These are phyloP conservation scores for Claviceps arundinis DNA, from an alignment of 2,329 filamentous ascomycete species.

Conservation along the genomic window DNA sequence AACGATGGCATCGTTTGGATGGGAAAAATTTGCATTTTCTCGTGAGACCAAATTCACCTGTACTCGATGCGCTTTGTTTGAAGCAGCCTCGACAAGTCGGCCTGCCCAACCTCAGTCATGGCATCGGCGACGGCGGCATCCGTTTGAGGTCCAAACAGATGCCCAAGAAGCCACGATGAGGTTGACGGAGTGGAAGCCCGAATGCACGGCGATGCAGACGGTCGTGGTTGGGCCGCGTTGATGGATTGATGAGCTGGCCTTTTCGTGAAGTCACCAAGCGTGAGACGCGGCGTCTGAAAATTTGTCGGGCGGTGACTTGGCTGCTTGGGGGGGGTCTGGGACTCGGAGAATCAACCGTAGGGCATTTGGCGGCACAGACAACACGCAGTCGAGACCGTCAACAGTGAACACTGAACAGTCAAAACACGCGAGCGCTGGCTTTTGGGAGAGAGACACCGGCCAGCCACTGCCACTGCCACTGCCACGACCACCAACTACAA, in stretches of 20 bases:
- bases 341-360: background rate
- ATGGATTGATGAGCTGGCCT: conserved; percentile 16
- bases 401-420: too few species aligned
- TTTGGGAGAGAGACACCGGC: too few species aligned
- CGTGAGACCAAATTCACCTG: conserved; percentile 36
- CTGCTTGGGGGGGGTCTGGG: background rate
- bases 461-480: too few species aligned
- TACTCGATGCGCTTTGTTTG: conserved; percentile 50
- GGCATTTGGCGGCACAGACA: too few species aligned
- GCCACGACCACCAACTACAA: too few species aligned
- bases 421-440: too few species aligned
- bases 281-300: conserved; percentile 18
- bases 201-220: conserved; percentile 18
- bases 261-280: conserved; percentile 14
- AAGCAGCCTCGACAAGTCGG: conserved; percentile 53
- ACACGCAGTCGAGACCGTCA: too few species aligned
- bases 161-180: conserved; percentile 16
- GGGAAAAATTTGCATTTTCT: conserved; percentile 37
- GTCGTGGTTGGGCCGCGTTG: conserved; percentile 16
- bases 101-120: conserved; percentile 57
- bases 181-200: conserved; percentile 17
- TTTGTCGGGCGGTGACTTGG: conserved; percentile 15
- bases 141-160: conserved; percentile 53
- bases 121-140: conserved; percentile 56
- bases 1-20: conserved; percentile 31